Percentiles rank a stretch among this genome's conserved stretches.
Conservation (phyloP, 225 moss, liverwort and hornwort species). For the Takakia lepidozioides region DNA sequence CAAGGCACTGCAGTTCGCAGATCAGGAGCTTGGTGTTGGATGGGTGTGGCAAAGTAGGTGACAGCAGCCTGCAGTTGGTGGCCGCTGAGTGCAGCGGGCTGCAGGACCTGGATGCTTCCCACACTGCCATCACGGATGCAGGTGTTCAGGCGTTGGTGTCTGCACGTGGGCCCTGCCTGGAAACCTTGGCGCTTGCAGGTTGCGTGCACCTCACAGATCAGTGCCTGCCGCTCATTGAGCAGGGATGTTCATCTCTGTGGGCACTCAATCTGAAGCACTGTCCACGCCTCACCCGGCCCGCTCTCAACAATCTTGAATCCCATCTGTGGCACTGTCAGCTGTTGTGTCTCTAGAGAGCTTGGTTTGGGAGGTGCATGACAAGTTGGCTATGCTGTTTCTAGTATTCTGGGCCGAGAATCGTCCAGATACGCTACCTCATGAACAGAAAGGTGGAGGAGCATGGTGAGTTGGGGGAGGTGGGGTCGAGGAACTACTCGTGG, state of each 20-base stretch:
- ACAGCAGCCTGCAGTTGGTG: slow-evolving; percentile 40
- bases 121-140: slow-evolving; percentile 50
- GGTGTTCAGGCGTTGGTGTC: slow-evolving; percentile 39
- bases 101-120: slow-evolving; percentile 54
- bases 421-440: too few relatives aligned
- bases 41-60: slow-evolving; percentile 54
- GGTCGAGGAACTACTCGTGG: too few relatives aligned
- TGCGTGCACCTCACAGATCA: slow-evolving; percentile 53
- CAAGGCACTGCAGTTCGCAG: slow-evolving; percentile 28
- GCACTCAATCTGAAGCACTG: slow-evolving; percentile 70
- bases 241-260: slow-evolving; percentile 40
- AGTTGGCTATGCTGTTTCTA: too few relatives aligned
- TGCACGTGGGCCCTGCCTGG: slow-evolving; percentile 39
- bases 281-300: slow-evolving; percentile 39
- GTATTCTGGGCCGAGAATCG: too few relatives aligned
- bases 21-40: slow-evolving; percentile 48
- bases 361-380: too few relatives aligned
- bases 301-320: slow-evolving; percentile 49
- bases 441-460: too few relatives aligned
- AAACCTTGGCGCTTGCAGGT: slow-evolving; percentile 54
- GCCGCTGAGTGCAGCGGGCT: slow-evolving; percentile 39
- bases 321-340: slow-evolving; percentile 48
- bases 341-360: slow-evolving; percentile 27
- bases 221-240: slow-evolving; percentile 43
- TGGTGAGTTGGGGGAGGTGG: too few relatives aligned